Percentiles rank a stretch among this genome's conserved stretches.
phyloP scores from a whole-genome alignment of 441 rosid genomes.

The Hura crepitans region DNA sequence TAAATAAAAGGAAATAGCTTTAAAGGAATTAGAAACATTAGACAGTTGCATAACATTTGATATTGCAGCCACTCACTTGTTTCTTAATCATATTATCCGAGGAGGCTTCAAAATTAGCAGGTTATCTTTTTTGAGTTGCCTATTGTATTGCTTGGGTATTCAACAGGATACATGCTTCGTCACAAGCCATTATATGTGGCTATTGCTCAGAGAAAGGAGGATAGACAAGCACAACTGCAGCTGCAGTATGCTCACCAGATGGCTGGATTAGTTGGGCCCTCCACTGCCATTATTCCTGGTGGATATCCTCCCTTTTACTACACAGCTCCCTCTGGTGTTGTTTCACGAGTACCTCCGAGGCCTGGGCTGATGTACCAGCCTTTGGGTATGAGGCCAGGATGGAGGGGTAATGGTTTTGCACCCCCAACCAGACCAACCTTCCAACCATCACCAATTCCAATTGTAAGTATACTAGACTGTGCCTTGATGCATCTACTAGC shows the following conservation, averaged over 20 bases:
- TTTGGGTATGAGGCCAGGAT: conserved; percentile 52
- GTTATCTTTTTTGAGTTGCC: conserved; percentile 2
- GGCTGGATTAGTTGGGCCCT: conserved; percentile 25
- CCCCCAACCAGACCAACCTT: conserved; percentile 47
- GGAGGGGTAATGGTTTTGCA: conserved; percentile 49
- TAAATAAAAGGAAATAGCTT: neutral
- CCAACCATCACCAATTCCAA: conserved; percentile 43
- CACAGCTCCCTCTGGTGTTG: conserved; percentile 43
- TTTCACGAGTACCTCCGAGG: conserved; percentile 45
- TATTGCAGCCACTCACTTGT: neutral
- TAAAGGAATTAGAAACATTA: neutral
- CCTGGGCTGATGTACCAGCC: conserved; percentile 55
- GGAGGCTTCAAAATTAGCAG: neutral
- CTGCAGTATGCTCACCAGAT: conserved; percentile 36
- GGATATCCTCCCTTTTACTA: conserved; percentile 59
- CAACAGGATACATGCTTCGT: conserved; percentile 42
- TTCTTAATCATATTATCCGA: neutral
- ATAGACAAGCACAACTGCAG: conserved; percentile 35
- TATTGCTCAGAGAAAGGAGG: conserved; percentile 69
- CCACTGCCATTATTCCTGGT: conserved; percentile 43
- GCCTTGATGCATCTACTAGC: neutral
- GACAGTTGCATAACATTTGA: neutral
- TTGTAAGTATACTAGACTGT: conserved; percentile 46
- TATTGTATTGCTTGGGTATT: neutral
- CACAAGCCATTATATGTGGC: conserved; percentile 56